These are phyloP conservation scores for Aspergillus sp. DNA, from an alignment of 2,329 filamentous ascomycete species.

Conservation along the genomic window DNA sequence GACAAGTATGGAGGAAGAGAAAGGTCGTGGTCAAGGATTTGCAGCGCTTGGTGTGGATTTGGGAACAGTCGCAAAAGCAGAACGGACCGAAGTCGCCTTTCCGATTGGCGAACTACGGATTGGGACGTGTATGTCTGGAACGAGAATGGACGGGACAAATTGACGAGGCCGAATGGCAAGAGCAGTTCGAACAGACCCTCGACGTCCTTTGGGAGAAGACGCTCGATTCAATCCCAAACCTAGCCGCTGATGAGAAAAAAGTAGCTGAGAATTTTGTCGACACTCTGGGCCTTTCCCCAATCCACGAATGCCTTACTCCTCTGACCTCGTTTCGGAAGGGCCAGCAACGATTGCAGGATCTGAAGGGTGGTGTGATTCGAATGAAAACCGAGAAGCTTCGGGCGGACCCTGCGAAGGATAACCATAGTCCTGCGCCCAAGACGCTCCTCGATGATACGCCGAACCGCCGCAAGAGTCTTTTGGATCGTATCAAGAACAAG, in stretches of 20 bases:
- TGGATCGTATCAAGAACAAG: conserved; percentile 71
- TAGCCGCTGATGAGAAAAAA: conserved; percentile 22
- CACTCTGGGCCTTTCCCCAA: conserved; percentile 26
- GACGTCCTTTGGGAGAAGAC: conserved; percentile 41
- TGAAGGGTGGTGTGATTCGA: conserved; percentile 34
- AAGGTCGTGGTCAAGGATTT: conserved; percentile 60
- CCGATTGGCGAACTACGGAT: conserved; percentile 35
- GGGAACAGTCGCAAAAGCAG: conserved; percentile 32
- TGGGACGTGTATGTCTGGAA: conserved; percentile 35
- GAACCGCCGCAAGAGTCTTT: conserved; percentile 53
- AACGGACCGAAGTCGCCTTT: conserved; percentile 16
- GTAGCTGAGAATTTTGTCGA: conserved; percentile 26
- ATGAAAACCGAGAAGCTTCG: conserved; percentile 29
- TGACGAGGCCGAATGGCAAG: conserved; percentile 43
- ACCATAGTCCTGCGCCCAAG: conserved; percentile 15
- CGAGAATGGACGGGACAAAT: conserved; percentile 6
- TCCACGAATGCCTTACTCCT: conserved; percentile 32
- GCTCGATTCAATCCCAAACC: conserved; percentile 10
- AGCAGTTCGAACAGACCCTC: conserved; percentile 45
- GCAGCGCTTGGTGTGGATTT: conserved; percentile 59
- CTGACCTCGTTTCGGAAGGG: conserved; percentile 32
- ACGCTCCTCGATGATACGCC: conserved; percentile 16
- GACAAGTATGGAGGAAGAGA: conserved; percentile 66
- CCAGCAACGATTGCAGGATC: conserved; percentile 34
- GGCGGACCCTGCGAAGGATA: conserved; percentile 9